Percentiles rank a stretch among this genome's conserved stretches.
Conservation (phyloP, 352 stramenopile species). For the Globisporangium nagaii region DNA sequence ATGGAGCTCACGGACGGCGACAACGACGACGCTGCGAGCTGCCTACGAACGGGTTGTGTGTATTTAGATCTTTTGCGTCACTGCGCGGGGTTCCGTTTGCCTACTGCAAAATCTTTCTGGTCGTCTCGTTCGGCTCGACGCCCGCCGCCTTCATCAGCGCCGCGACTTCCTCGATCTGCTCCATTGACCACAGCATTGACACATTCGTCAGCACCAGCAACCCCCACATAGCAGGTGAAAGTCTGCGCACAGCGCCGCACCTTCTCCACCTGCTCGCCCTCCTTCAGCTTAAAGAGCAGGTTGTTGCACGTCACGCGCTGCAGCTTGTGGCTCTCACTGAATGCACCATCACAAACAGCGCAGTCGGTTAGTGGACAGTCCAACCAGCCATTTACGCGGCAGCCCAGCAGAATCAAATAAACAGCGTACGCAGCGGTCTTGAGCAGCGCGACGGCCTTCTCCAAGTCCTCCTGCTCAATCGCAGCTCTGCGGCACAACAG, state of each 20-base stretch:
- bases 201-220: neutral
- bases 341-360: conserved; percentile 2
- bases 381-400: neutral
- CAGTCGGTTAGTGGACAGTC: neutral
- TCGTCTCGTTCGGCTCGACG: conserved; percentile 78
- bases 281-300: conserved; percentile 83
- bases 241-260: too few relatives aligned
- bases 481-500: conserved; percentile 27
- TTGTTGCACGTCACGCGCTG: conserved; percentile 87
- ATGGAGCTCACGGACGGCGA: too few relatives aligned
- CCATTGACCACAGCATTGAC: neutral
- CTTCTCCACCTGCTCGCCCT: conserved; percentile 69
- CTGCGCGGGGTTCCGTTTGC: too few relatives aligned
- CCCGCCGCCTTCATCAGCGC: conserved; percentile 72
- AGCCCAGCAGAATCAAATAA: neutral
- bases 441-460: conserved; percentile 63
- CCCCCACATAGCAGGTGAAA: too few relatives aligned
- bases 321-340: conserved; percentile 61
- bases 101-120: conserved; percentile 80
- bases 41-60: neutral
- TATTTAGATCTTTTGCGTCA: conserved; percentile 10
- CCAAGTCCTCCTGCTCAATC: conserved; percentile 67
- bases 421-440: conserved; percentile 73
- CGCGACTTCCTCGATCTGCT: conserved; percentile 67
- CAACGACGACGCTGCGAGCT: too few relatives aligned